Percentiles rank a stretch among this genome's conserved stretches.
Evolutionary conservation across 2,329 filamentous ascomycete genomes (phyloP).

Genomic region (Cytospora schulzeri): DNA sequence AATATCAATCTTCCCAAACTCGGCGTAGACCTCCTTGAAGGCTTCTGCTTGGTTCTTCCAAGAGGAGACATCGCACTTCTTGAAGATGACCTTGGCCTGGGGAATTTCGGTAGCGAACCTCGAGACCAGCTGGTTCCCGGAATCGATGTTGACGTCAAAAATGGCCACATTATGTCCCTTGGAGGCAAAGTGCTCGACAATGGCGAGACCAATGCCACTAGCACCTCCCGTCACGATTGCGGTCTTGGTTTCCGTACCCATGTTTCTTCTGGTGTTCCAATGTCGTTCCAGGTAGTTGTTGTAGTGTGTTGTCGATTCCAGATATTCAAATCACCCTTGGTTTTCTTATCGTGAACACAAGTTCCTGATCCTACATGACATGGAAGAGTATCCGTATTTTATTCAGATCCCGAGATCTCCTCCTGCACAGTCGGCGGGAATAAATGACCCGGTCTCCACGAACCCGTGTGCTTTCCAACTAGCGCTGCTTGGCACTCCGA

Average conservation of each 20-base stretch:
- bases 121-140: slow-evolving; percentile 33
- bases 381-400: too few species aligned
- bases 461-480: background rate
- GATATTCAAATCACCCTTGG: too few species aligned
- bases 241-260: slow-evolving; percentile 26
- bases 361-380: too few species aligned
- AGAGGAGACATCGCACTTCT: slow-evolving; percentile 41
- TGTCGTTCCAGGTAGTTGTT: too few species aligned
- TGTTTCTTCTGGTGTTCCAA: background rate
- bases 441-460: slow-evolving; percentile 22
- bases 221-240: slow-evolving; percentile 41
- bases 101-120: slow-evolving; percentile 35
- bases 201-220: slow-evolving; percentile 40
- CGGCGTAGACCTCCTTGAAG: slow-evolving; percentile 33
- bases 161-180: slow-evolving; percentile 38
- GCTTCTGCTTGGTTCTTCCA: slow-evolving; percentile 39
- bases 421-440: slow-evolving; percentile 1
- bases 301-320: too few species aligned
- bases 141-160: slow-evolving; percentile 37
- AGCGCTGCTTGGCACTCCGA: background rate
- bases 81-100: slow-evolving; percentile 34
- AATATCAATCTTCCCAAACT: slow-evolving; percentile 42
- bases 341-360: too few species aligned
- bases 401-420: background rate
- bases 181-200: slow-evolving; percentile 40